A percentile compares a stretch with the other conserved stretches of the same genome.
Conservation (phyloP, 2,329 filamentous ascomycete species). For the Nothophoma quercina region DNA sequence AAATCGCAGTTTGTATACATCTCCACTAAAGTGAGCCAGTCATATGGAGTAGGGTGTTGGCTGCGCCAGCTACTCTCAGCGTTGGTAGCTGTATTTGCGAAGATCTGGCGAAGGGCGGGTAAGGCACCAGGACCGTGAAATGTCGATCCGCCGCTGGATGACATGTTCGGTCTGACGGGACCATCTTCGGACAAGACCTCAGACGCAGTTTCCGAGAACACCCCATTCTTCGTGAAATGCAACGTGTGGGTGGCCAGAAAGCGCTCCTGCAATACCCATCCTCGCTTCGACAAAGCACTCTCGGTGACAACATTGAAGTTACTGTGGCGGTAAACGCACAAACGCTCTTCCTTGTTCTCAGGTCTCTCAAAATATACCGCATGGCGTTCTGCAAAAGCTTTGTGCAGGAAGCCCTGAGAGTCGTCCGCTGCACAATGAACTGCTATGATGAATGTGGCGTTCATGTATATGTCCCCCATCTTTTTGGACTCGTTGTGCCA, state of each 20-base stretch:
- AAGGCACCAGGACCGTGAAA: no score
- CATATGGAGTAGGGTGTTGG: no score
- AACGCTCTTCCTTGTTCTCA: no score
- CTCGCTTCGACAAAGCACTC: slow-evolving; percentile 12
- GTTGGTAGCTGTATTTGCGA: no score
- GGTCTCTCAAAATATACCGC: no score
- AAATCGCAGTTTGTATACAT: slow-evolving; percentile 8
- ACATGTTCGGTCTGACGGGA: no score
- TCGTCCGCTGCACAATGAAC: slow-evolving; percentile 10
- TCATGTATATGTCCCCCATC: slow-evolving; percentile 5
- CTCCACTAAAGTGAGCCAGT: not conserved
- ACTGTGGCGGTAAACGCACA: not conserved
- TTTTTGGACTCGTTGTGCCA: not conserved
- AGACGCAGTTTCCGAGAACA: no score
- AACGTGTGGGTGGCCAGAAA: slow-evolving; percentile 6
- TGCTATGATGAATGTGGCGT: not conserved
- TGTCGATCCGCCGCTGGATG: no score
- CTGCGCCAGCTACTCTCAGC: no score
- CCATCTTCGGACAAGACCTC: no score
- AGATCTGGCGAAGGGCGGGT: no score
- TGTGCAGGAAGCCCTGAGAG: slow-evolving; percentile 4
- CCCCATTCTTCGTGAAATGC: slow-evolving; percentile 2
- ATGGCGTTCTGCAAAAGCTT: not conserved
- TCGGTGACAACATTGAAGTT: slow-evolving; percentile 7
- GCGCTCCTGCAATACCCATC: slow-evolving; percentile 15